Conservation (phyloP, 106 monocot species). For the Ottelia alismoides region DNA sequence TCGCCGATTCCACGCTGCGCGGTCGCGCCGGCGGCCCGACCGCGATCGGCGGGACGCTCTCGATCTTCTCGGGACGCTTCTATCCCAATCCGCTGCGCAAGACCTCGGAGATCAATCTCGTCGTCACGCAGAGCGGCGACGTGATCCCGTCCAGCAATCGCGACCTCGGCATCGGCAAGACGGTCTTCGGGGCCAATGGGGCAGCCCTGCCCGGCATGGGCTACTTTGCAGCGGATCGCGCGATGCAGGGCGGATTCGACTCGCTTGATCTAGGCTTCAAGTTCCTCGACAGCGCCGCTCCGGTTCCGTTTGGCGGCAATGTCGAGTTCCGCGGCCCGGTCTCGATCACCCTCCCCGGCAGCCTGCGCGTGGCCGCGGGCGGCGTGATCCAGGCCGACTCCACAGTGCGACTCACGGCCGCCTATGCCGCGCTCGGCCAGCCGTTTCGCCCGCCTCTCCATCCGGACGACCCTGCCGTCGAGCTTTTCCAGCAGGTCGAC, state of each 20-base stretch:
- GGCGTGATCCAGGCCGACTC: not conserved
- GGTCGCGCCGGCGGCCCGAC: too few relatives aligned
- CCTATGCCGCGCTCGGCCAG: not conserved
- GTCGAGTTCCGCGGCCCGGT: too few relatives aligned
- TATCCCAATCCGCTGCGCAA: too few relatives aligned
- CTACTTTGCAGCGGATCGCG: too few relatives aligned
- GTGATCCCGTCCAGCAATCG: too few relatives aligned
- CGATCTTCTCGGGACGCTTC: too few relatives aligned
- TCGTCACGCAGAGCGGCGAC: not conserved
- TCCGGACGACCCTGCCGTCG: too few relatives aligned
- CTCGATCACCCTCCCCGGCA: not conserved
- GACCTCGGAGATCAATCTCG: not conserved
- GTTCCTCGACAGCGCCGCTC: too few relatives aligned
- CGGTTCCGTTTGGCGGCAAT: too few relatives aligned
- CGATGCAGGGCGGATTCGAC: too few relatives aligned
- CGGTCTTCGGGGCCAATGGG: not conserved
- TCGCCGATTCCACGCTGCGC: not conserved
- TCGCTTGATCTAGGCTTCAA: too few relatives aligned
- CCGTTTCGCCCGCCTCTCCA: not conserved
- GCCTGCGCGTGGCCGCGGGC: too few relatives aligned
- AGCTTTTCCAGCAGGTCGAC: not conserved
- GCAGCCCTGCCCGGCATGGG: not conserved
- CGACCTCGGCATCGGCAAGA: not conserved
- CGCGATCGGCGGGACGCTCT: not conserved
- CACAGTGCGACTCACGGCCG: not conserved